Conservation (phyloP, 1,284 basidiomycete species). For the Cronartium ribicola region DNA sequence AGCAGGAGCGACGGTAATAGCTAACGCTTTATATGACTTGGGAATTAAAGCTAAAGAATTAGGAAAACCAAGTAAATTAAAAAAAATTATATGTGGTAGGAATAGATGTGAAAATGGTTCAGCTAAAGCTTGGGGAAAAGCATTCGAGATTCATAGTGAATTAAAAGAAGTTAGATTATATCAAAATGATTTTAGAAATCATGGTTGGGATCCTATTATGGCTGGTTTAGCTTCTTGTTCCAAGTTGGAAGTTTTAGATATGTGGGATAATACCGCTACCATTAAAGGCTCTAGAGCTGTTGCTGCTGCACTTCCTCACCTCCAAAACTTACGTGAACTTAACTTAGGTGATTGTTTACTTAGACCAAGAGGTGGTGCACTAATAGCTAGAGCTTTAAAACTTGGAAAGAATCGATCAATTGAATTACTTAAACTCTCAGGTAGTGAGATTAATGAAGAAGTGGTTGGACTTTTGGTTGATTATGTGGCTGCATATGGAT, state of each 20-base stretch:
- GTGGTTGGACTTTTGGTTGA: slow-evolving; percentile 66
- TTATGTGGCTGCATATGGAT: slow-evolving; percentile 62
- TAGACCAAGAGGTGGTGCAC: slow-evolving; percentile 61
- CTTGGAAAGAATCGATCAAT: slow-evolving; percentile 69
- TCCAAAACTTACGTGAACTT: slow-evolving; percentile 69
- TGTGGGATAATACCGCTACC: slow-evolving; percentile 94
- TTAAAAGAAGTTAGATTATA: slow-evolving; percentile 84
- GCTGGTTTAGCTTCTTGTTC: slow-evolving; percentile 68
- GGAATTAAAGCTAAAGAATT: slow-evolving; percentile 66
- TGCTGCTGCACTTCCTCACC: slow-evolving; percentile 65
- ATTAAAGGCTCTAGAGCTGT: slow-evolving; percentile 68
- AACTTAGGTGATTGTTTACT: slow-evolving; percentile 91
- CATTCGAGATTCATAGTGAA: slow-evolving; percentile 76
- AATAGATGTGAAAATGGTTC: slow-evolving; percentile 91
- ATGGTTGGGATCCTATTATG: slow-evolving; percentile 79
- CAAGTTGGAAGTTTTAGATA: slow-evolving; percentile 71
- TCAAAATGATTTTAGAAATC: slow-evolving; percentile 95
- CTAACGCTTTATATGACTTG: slow-evolving; percentile 74
- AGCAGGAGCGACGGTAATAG: slow-evolving; percentile 77
- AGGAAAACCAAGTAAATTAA: slow-evolving; percentile 67
- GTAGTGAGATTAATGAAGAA: slow-evolving; percentile 75
- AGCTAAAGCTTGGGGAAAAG: slow-evolving; percentile 75
- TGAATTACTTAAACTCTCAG: slow-evolving; percentile 73
- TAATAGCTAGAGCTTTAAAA: slow-evolving; percentile 61
- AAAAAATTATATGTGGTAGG: slow-evolving; percentile 82